These are phyloP conservation scores for Microascus cirrosus DNA, from an alignment of 2,329 filamentous ascomycete genomes.

Conservation along the genomic window DNA sequence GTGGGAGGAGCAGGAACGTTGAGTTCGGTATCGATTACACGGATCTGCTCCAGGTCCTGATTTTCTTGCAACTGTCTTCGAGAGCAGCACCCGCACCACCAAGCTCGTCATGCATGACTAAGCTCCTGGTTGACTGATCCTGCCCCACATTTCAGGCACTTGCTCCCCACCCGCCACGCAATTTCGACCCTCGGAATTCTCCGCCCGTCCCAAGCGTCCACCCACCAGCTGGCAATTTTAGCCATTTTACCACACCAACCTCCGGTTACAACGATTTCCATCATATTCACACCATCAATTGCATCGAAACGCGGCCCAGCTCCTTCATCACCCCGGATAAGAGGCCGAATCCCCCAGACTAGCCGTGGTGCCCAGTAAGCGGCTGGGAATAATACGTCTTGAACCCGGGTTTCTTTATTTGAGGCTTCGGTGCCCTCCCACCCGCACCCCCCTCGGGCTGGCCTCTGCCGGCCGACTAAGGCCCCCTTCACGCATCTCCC, in stretches of 20 bases:
- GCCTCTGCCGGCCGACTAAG: conserved; percentile 1
- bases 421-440: not conserved
- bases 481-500: not conserved
- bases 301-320: conserved; percentile 14
- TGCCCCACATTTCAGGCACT: conserved; percentile 1
- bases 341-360: conserved; percentile 10
- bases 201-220: not conserved
- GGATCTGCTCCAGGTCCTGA: not conserved
- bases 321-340: conserved; percentile 16
- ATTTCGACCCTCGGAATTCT: conserved; percentile 1
- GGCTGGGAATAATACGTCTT: conserved; percentile 1
- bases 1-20: not conserved
- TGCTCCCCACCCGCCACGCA: not conserved
- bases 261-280: conserved; percentile 29
- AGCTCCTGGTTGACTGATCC: not conserved
- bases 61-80: not conserved
- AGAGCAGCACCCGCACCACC: not conserved
- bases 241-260: conserved; percentile 4
- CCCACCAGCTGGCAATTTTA: not conserved
- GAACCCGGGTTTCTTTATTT: not conserved
- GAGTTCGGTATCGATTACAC: not conserved
- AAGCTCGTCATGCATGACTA: not conserved
- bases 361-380: conserved; percentile 3
- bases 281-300: conserved; percentile 9
- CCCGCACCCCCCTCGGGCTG: conserved; percentile 1